These are phyloP conservation scores for Pugionium dolabratum DNA, from an alignment of 345 rosid species.

Conservation along the genomic window DNA sequence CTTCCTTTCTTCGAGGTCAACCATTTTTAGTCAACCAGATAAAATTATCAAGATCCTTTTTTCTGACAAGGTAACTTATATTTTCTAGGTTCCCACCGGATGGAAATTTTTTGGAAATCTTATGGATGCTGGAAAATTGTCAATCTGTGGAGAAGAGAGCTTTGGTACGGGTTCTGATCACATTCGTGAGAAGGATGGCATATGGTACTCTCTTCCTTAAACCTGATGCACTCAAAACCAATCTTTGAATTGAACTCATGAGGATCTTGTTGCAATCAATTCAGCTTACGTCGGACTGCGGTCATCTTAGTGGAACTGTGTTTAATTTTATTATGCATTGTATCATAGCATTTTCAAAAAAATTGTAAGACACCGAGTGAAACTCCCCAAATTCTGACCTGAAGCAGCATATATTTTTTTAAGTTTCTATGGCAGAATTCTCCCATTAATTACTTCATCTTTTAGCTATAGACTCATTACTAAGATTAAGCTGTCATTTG, in stretches of 20 bases:
- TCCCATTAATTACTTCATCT: background rate
- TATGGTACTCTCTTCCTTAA: conserved; percentile 62
- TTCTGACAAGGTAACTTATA: conserved; percentile 35
- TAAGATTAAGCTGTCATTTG: conserved; percentile 2
- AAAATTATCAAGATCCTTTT: conserved; percentile 5
- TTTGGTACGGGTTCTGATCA: conserved; percentile 99
- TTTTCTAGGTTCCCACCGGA: conserved; percentile 85
- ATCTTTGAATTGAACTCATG: conserved; percentile 9
- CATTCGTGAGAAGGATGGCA: conserved; percentile 94
- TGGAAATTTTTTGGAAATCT: conserved; percentile 98
- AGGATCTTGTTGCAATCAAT: conserved; percentile 8
- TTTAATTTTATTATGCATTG: conserved; percentile 6
- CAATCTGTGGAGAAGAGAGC: conserved; percentile 95
- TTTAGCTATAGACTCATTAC: conserved; percentile 3
- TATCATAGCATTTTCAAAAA: background rate
- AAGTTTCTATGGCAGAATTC: background rate
- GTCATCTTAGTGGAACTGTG: background rate
- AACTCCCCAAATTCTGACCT: conserved; percentile 11
- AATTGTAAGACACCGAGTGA: background rate
- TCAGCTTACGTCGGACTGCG: conserved; percentile 10
- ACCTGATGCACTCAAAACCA: background rate
- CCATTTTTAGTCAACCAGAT: conserved; percentile 15
- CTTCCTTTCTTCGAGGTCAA: conserved; percentile 89
- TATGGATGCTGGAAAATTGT: conserved; percentile 94
- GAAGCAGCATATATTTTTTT: background rate